These are phyloP conservation scores for Penicillium pulvis DNA, from an alignment of 495 filamentous ascomycete genomes.

Conservation along the genomic window DNA sequence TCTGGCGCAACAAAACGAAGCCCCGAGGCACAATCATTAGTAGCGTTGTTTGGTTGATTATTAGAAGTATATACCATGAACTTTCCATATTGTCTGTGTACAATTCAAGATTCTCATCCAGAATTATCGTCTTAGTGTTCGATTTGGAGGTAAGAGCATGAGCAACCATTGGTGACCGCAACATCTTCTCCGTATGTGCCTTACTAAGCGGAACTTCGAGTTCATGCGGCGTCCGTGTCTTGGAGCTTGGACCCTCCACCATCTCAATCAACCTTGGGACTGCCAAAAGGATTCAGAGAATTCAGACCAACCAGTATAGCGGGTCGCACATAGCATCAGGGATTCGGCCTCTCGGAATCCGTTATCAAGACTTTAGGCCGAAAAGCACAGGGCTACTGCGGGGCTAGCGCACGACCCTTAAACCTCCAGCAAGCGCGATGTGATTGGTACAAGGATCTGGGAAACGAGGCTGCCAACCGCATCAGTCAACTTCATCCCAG, in stretches of 20 bases:
- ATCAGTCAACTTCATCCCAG: not conserved
- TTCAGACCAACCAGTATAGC: not conserved
- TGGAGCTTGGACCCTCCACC: not conserved
- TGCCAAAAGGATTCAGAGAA: not conserved
- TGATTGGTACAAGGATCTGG: not conserved
- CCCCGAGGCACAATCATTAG: constrained; percentile 56
- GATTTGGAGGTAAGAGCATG: too few relatives aligned
- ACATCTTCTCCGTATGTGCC: too few relatives aligned
- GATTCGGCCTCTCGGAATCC: not conserved
- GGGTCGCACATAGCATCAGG: not conserved
- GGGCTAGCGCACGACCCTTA: not conserved
- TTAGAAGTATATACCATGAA: not conserved
- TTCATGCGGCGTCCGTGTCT: not conserved
- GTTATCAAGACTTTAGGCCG: not conserved
- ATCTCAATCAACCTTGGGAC: not conserved
- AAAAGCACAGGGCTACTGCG: not conserved
- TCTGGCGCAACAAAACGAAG: constrained; percentile 47
- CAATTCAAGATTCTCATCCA: too few relatives aligned
- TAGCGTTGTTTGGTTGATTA: not conserved
- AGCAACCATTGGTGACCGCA: too few relatives aligned
- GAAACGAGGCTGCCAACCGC: too few relatives aligned
- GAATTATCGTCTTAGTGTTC: too few relatives aligned
- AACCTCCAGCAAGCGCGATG: not conserved
- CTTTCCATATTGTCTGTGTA: too few relatives aligned
- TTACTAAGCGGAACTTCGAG: not conserved